These are phyloP conservation scores for Scopulariopsis brevicaulis DNA, from an alignment of 2,329 filamentous ascomycete species.

Conservation along the genomic window DNA sequence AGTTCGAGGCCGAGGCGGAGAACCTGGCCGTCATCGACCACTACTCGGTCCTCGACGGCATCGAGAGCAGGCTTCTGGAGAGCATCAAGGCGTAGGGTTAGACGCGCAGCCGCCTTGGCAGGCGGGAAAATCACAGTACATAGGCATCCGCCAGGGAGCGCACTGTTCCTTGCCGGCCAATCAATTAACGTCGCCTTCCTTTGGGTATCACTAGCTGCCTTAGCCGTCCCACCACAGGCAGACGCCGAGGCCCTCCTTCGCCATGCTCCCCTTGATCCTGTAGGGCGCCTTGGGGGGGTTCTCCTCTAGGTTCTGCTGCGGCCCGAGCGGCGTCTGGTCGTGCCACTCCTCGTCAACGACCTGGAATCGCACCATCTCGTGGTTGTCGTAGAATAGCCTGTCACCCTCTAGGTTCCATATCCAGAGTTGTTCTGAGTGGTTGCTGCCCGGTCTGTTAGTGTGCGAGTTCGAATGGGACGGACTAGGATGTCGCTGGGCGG, in stretches of 20 bases:
- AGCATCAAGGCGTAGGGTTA: neutral
- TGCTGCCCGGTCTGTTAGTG: slow-evolving; percentile 33
- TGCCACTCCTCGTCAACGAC: slow-evolving; percentile 85
- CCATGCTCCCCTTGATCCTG: slow-evolving; percentile 55
- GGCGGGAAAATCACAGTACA: neutral
- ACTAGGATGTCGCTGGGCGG: neutral
- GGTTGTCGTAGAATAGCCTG: slow-evolving; percentile 76
- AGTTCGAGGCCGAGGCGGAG: slow-evolving; percentile 86
- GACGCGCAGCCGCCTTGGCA: neutral
- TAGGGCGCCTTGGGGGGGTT: slow-evolving; percentile 58
- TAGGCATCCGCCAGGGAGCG: neutral
- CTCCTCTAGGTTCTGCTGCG: slow-evolving; percentile 49
- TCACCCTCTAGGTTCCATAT: slow-evolving; percentile 69
- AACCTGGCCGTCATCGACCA: slow-evolving; percentile 94
- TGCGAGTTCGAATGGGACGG: slow-evolving; percentile 8
- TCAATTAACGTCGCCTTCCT: neutral
- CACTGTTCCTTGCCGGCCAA: neutral
- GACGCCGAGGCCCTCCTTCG: slow-evolving; percentile 47
- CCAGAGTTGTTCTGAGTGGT: slow-evolving; percentile 69
- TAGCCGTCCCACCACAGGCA: slow-evolving; percentile 50
- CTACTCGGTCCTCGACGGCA: slow-evolving; percentile 78
- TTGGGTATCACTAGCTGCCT: slow-evolving; percentile 1
- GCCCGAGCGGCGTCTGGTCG: slow-evolving; percentile 68
- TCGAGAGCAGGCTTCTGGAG: slow-evolving; percentile 64
- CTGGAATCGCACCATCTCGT: slow-evolving; percentile 79